Conservation (phyloP, 306 rosid species). For the Rosa multiflora region DNA sequence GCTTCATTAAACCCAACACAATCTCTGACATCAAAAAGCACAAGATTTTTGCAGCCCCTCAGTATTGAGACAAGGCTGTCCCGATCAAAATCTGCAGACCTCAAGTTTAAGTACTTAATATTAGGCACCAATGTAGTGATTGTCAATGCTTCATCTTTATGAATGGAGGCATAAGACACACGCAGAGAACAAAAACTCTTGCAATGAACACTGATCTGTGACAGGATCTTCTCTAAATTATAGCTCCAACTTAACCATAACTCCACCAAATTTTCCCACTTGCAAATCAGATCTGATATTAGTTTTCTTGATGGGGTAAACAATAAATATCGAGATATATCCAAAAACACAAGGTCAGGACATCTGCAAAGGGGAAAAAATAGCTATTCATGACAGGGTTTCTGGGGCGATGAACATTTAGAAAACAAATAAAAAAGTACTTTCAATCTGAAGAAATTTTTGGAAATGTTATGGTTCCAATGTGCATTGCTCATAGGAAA, state of each 20-base stretch:
- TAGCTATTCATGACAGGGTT: background rate
- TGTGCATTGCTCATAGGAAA: too few species aligned
- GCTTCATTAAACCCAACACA: background rate
- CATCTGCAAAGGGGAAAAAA: background rate
- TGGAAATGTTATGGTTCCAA: background rate
- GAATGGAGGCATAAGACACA: background rate
- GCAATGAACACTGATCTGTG: background rate
- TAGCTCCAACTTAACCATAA: background rate
- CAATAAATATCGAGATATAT: background rate
- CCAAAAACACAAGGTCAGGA: background rate
- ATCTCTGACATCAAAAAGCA: background rate
- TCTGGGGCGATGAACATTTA: background rate
- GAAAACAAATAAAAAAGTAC: background rate
- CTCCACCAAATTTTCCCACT: background rate
- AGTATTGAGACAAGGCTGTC: background rate
- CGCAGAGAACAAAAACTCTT: background rate
- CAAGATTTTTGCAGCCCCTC: background rate
- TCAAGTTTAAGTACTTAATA: slow-evolving; percentile 4
- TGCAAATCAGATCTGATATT: background rate
- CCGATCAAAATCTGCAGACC: background rate
- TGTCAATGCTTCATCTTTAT: background rate
- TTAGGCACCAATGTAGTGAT: background rate
- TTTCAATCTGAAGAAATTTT: background rate
- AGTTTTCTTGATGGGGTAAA: background rate
- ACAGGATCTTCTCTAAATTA: background rate